Percentiles rank a stretch among this genome's conserved stretches.
phyloP scores from a whole-genome alignment of 176 grass and related monocot genomes.

The Tillandsia fasciculata region DNA sequence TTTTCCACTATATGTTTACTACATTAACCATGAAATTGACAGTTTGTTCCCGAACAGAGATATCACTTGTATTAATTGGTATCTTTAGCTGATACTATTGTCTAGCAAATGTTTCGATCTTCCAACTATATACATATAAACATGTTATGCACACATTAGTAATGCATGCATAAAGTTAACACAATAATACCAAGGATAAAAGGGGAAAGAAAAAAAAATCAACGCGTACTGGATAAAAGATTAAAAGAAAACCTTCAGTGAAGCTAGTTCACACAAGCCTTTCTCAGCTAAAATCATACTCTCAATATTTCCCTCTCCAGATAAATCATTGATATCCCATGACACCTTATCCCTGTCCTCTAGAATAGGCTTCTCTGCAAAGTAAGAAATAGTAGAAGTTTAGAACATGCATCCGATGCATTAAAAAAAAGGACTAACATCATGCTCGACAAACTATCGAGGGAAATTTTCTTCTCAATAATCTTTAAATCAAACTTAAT shows the following conservation, averaged over 20 bases:
- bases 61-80: too few species aligned
- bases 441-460: not conserved
- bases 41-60: too few species aligned
- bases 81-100: too few species aligned
- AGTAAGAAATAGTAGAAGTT: conserved; percentile 22
- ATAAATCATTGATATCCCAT: conserved; percentile 36
- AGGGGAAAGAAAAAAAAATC: too few species aligned
- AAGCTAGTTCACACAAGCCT: conserved; percentile 91
- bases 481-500: not conserved
- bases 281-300: conserved; percentile 89
- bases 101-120: too few species aligned
- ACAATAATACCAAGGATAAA: too few species aligned
- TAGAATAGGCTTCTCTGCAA: conserved; percentile 54
- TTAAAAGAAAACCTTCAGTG: conserved; percentile 64
- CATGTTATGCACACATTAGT: too few species aligned
- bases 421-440: not conserved
- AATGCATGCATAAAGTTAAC: too few species aligned
- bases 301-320: conserved; percentile 69
- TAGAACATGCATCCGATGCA: not conserved
- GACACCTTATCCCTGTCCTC: conserved; percentile 39
- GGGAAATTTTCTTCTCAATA: too few species aligned
- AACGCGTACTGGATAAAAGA: conserved; percentile 4
- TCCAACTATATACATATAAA: too few species aligned
- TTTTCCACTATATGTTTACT: too few species aligned
- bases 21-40: too few species aligned